Evolutionary conservation across 1,139 yeast genomes (phyloP).

Genomic region (Candida sp.): DNA sequence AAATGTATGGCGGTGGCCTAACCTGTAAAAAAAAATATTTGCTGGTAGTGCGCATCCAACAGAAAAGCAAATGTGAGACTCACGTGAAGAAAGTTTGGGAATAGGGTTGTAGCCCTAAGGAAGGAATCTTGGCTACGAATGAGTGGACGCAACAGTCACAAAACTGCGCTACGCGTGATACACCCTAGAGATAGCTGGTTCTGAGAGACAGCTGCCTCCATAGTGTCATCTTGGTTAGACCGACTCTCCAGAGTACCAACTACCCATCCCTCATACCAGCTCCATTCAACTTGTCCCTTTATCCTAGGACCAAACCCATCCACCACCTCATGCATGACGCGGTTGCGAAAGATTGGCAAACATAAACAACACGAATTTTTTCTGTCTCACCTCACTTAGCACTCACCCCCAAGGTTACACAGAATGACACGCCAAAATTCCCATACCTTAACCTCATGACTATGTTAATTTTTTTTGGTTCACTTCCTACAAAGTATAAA

Average conservation of each 20-base stretch:
- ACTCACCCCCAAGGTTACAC: neutral
- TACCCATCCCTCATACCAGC: neutral
- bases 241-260: neutral
- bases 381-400: neutral
- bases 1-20: neutral
- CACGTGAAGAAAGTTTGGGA: neutral
- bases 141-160: neutral
- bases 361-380: constrained; percentile 2
- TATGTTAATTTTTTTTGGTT: neutral
- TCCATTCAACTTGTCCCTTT: neutral
- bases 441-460: neutral
- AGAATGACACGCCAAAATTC: neutral
- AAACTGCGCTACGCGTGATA: neutral
- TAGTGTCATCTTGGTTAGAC: too few species aligned
- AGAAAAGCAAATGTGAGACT: neutral
- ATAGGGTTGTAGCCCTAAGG: constrained; percentile 2
- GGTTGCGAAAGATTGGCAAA: constrained; percentile 2
- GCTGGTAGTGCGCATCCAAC: constrained; percentile 1
- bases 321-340: neutral
- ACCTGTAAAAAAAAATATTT: constrained; percentile 3
- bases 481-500: neutral
- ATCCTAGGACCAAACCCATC: neutral
- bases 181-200: too few species aligned
- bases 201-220: too few species aligned
- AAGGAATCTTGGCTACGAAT: too few species aligned